Base-by-base conservation (phyloP, 148 eudicot species). In the Polygonum aviculare region DNA sequence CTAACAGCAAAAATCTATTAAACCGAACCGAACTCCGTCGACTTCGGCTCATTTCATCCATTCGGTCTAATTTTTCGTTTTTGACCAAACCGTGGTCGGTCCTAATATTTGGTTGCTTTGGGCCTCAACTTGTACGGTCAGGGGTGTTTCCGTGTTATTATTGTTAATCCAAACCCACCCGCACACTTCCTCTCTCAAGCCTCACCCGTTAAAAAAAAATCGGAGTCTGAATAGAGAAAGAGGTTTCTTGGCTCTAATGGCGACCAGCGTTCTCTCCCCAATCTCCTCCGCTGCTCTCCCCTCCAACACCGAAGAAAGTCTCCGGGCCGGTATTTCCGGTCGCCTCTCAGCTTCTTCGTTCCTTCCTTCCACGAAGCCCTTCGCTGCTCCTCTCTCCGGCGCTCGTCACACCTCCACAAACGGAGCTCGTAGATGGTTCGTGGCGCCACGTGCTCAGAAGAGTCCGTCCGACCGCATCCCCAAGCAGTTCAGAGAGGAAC, bases 401-500 rank as follows among this genome's bases (percentile, higher is more conserved):
- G 63, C 88, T 41, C 74, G 47, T 70, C 72, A 73, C 71, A 48
- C 65, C 38, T 62, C 72, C n/a, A 77, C 71, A 10, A 65, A 52
- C 72, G 55, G 76, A 10, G 8, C 76, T 77, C 65, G 75, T 18
- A 81, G 82, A 83, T 72, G 83, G 44, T 81, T 82, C 77, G 86
- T 78, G 83, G 74, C 85, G 41, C 83, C 87, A 6, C 74, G 74
- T 36, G 87, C 87, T 48, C 79, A 86, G 78, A 79, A 73, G 26
- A 82, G 88, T 33, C 76, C 91, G 7, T 74, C 87, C 2, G 88
- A 91, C 55, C 86, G 84, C 63, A 88, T 93, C 26, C 96, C 98
- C 4, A 87, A 90, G 83, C 90, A 87, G 77, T 93, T 93, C 72
- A 77, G 94, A 57, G 79, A 86, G 79, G 94, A 87, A 19, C 89